A percentile compares a stretch with the other conserved stretches of the same genome.
These are phyloP conservation scores for Suhomyces choctaworum DNA, from an alignment of 1,139 yeast species.

Conservation along the genomic window DNA sequence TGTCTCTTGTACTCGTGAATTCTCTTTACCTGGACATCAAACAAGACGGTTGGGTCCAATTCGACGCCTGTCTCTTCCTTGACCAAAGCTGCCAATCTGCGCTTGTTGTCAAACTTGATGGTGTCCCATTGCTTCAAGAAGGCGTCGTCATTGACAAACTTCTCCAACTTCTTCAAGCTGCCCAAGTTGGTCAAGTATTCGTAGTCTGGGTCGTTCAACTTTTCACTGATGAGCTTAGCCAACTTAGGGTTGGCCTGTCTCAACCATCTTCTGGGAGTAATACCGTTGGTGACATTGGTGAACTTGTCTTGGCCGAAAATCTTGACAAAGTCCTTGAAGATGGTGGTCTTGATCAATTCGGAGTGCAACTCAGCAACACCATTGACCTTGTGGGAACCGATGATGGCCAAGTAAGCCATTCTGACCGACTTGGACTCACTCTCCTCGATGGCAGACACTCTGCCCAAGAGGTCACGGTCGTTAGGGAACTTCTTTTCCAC, in stretches of 20 bases:
- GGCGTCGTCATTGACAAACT: constrained; percentile 63
- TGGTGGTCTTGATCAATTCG: constrained; percentile 83
- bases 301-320: constrained; percentile 81
- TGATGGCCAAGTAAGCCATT: constrained; percentile 89
- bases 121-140: constrained; percentile 73
- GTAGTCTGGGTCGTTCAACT: constrained; percentile 63
- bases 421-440: constrained; percentile 76
- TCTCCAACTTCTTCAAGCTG: constrained; percentile 64
- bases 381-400: constrained; percentile 91
- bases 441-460: constrained; percentile 87
- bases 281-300: constrained; percentile 91
- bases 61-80: constrained; percentile 67
- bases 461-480: constrained; percentile 58
- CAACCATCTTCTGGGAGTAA: constrained; percentile 96
- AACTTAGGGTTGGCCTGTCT: constrained; percentile 88
- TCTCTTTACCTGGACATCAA: constrained; percentile 92
- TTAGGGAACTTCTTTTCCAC: constrained; percentile 78
- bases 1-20: constrained; percentile 96
- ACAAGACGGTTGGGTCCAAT: constrained; percentile 71
- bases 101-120: constrained; percentile 72
- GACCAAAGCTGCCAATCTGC: constrained; percentile 66
- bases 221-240: constrained; percentile 68
- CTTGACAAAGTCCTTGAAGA: constrained; percentile 85
- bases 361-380: constrained; percentile 97
- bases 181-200: constrained; percentile 70